Conservation (phyloP, 257 asterid genomes). For the Parsonsia alboflavescens region DNA sequence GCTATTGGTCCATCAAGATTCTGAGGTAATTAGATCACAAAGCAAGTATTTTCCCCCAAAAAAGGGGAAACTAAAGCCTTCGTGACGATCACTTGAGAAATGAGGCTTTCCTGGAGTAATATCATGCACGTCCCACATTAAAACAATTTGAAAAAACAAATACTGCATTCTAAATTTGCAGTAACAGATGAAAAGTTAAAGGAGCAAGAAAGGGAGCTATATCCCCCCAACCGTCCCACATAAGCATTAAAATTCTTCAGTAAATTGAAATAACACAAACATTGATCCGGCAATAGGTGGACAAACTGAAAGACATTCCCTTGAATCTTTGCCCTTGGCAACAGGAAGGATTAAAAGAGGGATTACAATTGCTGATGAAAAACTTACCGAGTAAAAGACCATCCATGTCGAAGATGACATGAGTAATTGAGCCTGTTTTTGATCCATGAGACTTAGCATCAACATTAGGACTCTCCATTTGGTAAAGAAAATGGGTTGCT, state of each 20-base stretch:
- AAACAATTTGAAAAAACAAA: background rate
- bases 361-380: background rate
- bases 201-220: background rate
- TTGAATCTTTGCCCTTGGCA: background rate
- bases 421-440: constrained; percentile 55
- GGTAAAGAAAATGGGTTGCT: background rate
- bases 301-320: background rate
- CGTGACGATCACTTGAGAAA: background rate
- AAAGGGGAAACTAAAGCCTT: background rate
- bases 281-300: background rate
- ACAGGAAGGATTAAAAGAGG: background rate
- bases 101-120: background rate
- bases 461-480: constrained; percentile 42
- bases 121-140: background rate
- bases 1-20: background rate
- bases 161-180: background rate
- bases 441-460: constrained; percentile 20
- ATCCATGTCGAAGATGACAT: constrained; percentile 93
- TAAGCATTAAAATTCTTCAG: no score
- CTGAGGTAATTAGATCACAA: background rate
- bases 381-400: constrained; percentile 82
- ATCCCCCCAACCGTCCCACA: no score
- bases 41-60: background rate
- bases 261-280: background rate
- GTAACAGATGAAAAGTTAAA: background rate